Conservation (phyloP, 441 rosid genomes). For the Erodium texanum region DNA sequence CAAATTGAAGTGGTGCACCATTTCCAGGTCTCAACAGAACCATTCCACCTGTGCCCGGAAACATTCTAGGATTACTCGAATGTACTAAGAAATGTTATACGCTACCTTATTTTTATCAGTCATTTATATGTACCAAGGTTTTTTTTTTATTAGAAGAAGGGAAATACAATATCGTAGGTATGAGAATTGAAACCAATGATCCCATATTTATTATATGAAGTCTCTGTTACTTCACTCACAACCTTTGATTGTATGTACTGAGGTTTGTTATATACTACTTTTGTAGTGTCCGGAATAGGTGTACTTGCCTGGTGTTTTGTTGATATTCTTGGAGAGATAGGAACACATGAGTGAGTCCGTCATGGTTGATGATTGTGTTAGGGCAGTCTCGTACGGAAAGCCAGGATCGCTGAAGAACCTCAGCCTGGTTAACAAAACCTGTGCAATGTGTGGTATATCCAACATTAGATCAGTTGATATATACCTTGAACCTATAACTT, state of each 20-base stretch:
- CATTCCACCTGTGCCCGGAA: slow-evolving; percentile 38
- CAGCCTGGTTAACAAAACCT: slow-evolving; percentile 46
- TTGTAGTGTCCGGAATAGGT: not conserved
- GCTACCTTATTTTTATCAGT: no score
- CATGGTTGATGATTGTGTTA: slow-evolving; percentile 27
- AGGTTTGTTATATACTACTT: not conserved
- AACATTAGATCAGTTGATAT: no score
- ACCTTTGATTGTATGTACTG: no score
- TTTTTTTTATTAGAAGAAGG: no score
- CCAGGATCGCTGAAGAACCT: slow-evolving; percentile 43
- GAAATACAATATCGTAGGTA: no score
- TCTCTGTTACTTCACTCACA: no score
- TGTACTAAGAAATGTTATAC: not conserved
- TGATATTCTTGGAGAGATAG: slow-evolving; percentile 31
- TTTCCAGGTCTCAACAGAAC: slow-evolving; percentile 35
- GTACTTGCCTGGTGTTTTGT: slow-evolving; percentile 33
- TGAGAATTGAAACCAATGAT: no score
- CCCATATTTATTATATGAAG: no score
- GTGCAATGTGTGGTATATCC: not conserved
- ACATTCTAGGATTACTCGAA: not conserved
- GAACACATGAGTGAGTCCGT: slow-evolving; percentile 35
- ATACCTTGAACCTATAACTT: no score
- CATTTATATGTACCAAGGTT: no score
- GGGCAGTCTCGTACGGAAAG: slow-evolving; percentile 28
- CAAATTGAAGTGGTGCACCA: slow-evolving; percentile 34